Base-by-base conservation (phyloP, 768 basidiomycete genomes). In the Russula griseocarnosa region DNA sequence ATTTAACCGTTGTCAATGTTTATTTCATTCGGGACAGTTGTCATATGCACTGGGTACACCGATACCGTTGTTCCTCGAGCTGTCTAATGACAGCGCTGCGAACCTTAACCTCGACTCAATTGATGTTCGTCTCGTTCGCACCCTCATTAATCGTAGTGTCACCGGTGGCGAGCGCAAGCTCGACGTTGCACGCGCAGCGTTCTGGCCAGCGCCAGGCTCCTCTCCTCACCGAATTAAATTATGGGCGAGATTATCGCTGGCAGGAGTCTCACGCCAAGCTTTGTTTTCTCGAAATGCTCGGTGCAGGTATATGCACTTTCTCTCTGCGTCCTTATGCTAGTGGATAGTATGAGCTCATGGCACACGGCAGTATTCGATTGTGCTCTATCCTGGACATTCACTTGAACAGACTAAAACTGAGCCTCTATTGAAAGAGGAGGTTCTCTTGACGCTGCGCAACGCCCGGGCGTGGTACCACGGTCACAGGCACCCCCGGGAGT, bases 371-470 rank as follows among this genome's bases (percentile, higher is more conserved):
- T 65, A 65, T 38, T 36, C 60, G 6, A 52, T 65, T 34, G 60
- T 38, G 49, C 32, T 65, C 11, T 61, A 65, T 38, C 60, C 55
- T 26, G 28, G 14, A 16, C 53, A 40, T 10, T 14, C 46, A 8
- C 53, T 46, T n/a, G 58, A 55, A 20, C n/a, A 42, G n/a, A 26
- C 26, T 9, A 44, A 64, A 24, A 18, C 2, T 10, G 26, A 40
- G 57, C 13, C 72, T 44, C 5, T 66, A 53, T 68, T 51, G 55
- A 58, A 61, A 61, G 66, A 26, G 73, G 69, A n/a, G 75, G 32
- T 65, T 20, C 3, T 55, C 20, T 59, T 67, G 69, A 54, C 49
- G 1, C n/a, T 69, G 46, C 34, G 60, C 73, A 18, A 76, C 72
- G 40, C 40, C 30, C 49, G 20, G 59, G 42, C 26, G 55, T 61